A percentile compares a stretch with the other conserved stretches of the same genome.
phyloP scores from a whole-genome alignment of 2,329 filamentous ascomycete species.

The Ophiostoma novo-ulmi region DNA sequence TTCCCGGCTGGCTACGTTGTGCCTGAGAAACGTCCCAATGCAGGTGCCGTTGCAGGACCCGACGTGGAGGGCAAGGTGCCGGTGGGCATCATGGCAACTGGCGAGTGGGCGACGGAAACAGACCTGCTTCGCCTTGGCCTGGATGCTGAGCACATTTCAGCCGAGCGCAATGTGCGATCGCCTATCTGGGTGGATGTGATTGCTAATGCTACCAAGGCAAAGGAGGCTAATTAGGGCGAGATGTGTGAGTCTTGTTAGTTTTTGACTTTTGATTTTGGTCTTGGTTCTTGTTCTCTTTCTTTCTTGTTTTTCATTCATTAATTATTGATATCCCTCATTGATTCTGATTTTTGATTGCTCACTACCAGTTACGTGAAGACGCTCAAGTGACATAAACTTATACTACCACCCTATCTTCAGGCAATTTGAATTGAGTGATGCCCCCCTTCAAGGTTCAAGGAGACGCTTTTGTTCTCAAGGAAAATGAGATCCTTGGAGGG shows the following conservation, averaged over 20 bases:
- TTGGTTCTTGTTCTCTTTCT: background rate
- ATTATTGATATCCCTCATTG: background rate
- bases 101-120: conserved; percentile 51
- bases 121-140: conserved; percentile 45
- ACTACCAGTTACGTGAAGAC: background rate
- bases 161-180: conserved; percentile 35
- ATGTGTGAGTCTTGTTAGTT: background rate
- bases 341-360: background rate
- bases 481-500: background rate
- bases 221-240: background rate
- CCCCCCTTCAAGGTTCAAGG: background rate
- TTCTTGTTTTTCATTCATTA: background rate
- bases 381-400: background rate
- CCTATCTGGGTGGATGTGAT: conserved; percentile 45
- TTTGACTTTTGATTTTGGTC: background rate
- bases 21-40: conserved; percentile 34
- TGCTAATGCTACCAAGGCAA: conserved; percentile 21
- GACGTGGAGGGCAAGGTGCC: conserved; percentile 42
- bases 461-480: background rate
- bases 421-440: background rate
- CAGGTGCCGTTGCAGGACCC: conserved; percentile 34
- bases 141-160: conserved; percentile 42
- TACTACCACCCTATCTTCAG: background rate
- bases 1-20: conserved; percentile 44
- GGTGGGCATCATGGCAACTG: conserved; percentile 51